Evolutionary conservation across 1,139 yeast genomes (phyloP), one percentile per base, ranked within the genome.

Genomic region (Zygoascus sp.): DNA sequence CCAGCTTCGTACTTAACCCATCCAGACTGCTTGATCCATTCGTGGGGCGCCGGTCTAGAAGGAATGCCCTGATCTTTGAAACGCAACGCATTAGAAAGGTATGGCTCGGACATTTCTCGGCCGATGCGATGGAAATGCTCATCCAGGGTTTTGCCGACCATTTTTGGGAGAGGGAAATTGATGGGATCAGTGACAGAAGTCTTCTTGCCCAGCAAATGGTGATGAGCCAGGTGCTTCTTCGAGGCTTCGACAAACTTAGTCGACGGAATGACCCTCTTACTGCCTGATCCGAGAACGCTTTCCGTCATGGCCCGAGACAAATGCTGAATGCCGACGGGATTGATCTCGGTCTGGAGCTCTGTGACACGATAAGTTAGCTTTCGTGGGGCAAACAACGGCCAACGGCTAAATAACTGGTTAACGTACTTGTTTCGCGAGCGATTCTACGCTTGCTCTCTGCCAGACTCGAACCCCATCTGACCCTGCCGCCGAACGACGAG

Each of bases 61-160:
- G 84, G 82, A 15, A 81, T 58, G 1, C 56, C 51, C 0, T 61
- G 64, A 0, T 61, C 54, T 0, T 72, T 73, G 53, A 74, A 77
- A 51, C 60, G 58, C 20, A 63, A 64, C 43, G 69, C 78, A 61
- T 79, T 73, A 40, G 61, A 57, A 40, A 77, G 63, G 64, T 85
- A 90, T 0, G 90, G 87, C 46, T 79, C 77, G 9, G 79, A 74
- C 57, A 73, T 68, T 10, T 53, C 59, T 23, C 68, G 60, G 0
- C 96, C 97, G 2, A 94, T 65, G 52, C 75, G 74, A 57, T 80
- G 74, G 62, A 94, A 94, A 68, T 94, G 98, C 60, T 88, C 96
- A 60, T 85, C 95, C 10, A 94, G 65, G 4, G 80, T 67, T 1
- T 64, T 57, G 0, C 97, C 98, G 42, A 80, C 79, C 22, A 92